phyloP scores from a whole-genome alignment of 83 land plant genomes.

The Larix sibirica region DNA sequence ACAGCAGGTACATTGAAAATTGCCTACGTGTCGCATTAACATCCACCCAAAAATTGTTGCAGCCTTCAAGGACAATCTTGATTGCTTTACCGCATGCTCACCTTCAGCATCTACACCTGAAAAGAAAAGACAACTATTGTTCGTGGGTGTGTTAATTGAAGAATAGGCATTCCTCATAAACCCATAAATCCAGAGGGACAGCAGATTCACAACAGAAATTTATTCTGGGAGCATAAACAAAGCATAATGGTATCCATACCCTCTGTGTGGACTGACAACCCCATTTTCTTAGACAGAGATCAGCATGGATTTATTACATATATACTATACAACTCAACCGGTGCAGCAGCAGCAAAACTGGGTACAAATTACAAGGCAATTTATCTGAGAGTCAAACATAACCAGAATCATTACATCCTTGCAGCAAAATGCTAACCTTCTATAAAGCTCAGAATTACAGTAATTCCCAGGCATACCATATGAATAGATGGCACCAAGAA shows the following conservation, averaged over 20 bases:
- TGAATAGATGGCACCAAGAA: too few species aligned
- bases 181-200: background rate
- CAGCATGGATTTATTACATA: background rate
- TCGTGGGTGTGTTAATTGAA: background rate
- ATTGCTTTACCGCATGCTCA: background rate
- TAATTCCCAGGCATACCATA: too few species aligned
- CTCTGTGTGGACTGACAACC: too few species aligned
- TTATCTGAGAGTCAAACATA: background rate
- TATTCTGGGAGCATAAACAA: background rate
- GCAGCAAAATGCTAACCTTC: too few species aligned
- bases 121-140: background rate
- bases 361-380: background rate
- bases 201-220: background rate
- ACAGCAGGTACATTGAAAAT: background rate
- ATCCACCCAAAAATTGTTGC: conserved; percentile 4
- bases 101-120: conserved; percentile 1
- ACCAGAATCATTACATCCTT: background rate
- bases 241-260: background rate
- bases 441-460: too few species aligned
- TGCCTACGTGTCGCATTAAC: background rate
- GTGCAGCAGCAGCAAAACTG: background rate
- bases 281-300: too few species aligned
- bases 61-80: background rate
- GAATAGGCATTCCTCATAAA: background rate
- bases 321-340: background rate